A percentile compares a stretch with the other conserved stretches of the same genome.
Evolutionary conservation across 495 filamentous ascomycete species (phyloP).

Genomic region (Neurospora sp.): DNA sequence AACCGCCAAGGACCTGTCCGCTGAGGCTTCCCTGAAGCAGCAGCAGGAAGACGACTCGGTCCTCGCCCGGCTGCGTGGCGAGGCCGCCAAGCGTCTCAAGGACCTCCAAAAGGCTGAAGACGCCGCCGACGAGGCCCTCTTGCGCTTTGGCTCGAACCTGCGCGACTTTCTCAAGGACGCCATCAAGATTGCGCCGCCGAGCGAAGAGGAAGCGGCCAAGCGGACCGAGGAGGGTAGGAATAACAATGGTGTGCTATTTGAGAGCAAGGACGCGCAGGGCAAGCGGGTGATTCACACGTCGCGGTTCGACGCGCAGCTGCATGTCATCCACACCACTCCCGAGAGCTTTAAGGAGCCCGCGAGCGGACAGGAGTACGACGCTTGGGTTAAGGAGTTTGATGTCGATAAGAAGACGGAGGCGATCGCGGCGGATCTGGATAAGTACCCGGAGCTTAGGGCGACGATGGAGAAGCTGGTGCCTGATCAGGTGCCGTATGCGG

Average conservation of each 20-base stretch:
- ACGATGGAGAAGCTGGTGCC: slow-evolving; percentile 97
- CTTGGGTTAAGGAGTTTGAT: slow-evolving; percentile 68
- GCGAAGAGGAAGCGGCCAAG: slow-evolving; percentile 18
- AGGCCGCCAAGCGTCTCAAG: slow-evolving; percentile 75
- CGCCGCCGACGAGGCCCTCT: slow-evolving; percentile 90
- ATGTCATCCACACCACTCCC: slow-evolving; percentile 79
- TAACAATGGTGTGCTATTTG: slow-evolving; percentile 57
- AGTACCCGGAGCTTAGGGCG: slow-evolving; percentile 74
- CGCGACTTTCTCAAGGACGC: slow-evolving; percentile 86
- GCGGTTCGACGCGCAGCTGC: slow-evolving; percentile 89
- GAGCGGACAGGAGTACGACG: slow-evolving; percentile 58
- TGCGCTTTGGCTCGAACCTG: slow-evolving; percentile 87
- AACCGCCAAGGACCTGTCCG: slow-evolving; percentile 25
- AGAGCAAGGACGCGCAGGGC: slow-evolving; percentile 83
- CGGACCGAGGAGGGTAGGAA: slow-evolving; percentile 15
- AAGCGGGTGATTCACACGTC: slow-evolving; percentile 89
- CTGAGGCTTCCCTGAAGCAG: slow-evolving; percentile 44
- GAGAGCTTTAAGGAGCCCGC: slow-evolving; percentile 80
- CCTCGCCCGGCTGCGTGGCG: slow-evolving; percentile 69
- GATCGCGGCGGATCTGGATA: slow-evolving; percentile 73
- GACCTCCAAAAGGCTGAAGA: slow-evolving; percentile 93
- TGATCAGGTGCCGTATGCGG: slow-evolving; percentile 72
- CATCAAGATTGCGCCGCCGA: slow-evolving; percentile 70
- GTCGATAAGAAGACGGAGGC: slow-evolving; percentile 76
- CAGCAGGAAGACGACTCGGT: slow-evolving; percentile 61